Base-by-base conservation (phyloP, 768 basidiomycete species). In the Lactifluus piperatus region DNA sequence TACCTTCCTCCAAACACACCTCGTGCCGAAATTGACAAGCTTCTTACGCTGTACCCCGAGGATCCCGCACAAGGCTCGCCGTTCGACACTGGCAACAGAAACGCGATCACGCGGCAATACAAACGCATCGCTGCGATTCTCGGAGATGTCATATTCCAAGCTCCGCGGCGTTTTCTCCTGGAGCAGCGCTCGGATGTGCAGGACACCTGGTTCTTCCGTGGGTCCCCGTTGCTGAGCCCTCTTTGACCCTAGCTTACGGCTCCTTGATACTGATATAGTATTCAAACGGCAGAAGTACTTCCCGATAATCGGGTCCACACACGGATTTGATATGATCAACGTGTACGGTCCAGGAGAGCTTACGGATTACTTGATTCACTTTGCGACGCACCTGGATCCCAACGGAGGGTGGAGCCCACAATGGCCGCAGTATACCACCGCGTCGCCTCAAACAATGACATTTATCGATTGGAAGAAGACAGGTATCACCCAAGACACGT, bases 51-150 rank as follows among this genome's bases (percentile, higher is more conserved):
- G 9, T 34, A 6, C 34, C 34, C 34, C 9, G 9, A 34, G 34
- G 34, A 34, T 11, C 3, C 13, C 34, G n/a, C n/a, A n/a, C n/a
- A n/a, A n/a, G n/a, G n/a, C n/a, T n/a, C n/a, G n/a, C n/a, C n/a
- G n/a, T n/a, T 66, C 47, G 63, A 64, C 14, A 68, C 72, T 5
- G 70, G 68, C 27, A 14, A 16, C 2, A 22, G 44, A 14, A 37
- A 62, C 27, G 29, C 51, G 9, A 7, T 41, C 46, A 75, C 74
- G 2, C 74, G 74, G 3, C 52, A 77, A 62, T 76, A 67, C 64
- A 77, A 76, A 58, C 72, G 76, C 4, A 57, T 76, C 7, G 70
- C 75, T 1, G 72, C 74, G 0, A 57, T 75, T 13, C 68, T 69
- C 46, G 75, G 76, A 1, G 76, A 78, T 56, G 47, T 67, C 6